Conservation (phyloP, 441 rosid genomes). For the Erodium chrysanthum region DNA sequence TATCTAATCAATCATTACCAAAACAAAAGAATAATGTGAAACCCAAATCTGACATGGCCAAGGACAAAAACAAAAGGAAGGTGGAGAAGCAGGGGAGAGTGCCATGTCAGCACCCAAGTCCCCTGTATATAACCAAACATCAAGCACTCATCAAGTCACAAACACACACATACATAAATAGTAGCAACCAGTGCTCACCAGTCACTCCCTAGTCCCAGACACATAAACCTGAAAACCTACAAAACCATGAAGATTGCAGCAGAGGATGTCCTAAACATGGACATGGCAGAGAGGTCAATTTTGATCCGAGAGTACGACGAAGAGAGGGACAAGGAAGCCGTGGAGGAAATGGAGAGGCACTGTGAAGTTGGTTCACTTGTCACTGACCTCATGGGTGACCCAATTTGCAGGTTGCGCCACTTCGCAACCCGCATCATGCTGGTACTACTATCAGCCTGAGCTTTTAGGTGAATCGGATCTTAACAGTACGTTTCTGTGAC, state of each 20-base stretch:
- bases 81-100: background rate
- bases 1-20: background rate
- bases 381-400: constrained; percentile 69
- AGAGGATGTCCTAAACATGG: constrained; percentile 14
- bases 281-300: background rate
- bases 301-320: constrained; percentile 52
- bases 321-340: constrained; percentile 38
- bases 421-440: constrained; percentile 49
- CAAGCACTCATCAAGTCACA: background rate
- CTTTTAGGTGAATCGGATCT: background rate
- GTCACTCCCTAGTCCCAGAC: too few relatives aligned
- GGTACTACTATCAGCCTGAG: constrained; percentile 21
- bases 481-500: too few relatives aligned
- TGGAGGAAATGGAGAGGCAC: constrained; percentile 52
- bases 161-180: background rate
- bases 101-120: background rate
- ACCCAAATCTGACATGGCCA: constrained; percentile 6
- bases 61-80: background rate
- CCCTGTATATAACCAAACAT: background rate
- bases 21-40: background rate
- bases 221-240: background rate
- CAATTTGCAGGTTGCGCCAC: constrained; percentile 56
- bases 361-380: constrained; percentile 55
- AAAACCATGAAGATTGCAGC: constrained; percentile 23
- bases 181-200: background rate